Percentiles rank a stretch among this genome's conserved stretches.
phyloP scores from a whole-genome alignment of 495 filamentous ascomycete genomes.

The Hyaloscypha finlandica region DNA sequence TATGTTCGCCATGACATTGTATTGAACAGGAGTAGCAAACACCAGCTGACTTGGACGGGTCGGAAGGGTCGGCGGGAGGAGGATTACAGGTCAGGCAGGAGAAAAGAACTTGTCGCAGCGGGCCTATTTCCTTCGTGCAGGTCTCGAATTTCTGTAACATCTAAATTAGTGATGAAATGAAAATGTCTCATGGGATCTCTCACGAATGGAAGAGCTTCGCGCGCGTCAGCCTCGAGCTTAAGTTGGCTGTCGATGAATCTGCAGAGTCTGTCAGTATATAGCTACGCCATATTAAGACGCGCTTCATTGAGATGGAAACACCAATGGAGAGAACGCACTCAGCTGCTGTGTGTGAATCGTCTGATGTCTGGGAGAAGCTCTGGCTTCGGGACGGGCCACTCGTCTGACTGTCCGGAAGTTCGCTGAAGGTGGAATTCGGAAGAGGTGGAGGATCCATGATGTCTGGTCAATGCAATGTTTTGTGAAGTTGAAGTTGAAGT shows the following conservation, averaged over 20 bases:
- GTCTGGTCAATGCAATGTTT: background rate
- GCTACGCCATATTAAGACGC: background rate
- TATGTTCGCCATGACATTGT: constrained; percentile 93
- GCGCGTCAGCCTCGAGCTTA: constrained; percentile 88
- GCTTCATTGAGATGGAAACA: constrained; percentile 3
- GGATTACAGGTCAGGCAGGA: constrained; percentile 93
- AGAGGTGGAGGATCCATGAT: constrained; percentile 29
- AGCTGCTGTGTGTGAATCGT: constrained; percentile 80
- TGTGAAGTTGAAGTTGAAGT: background rate
- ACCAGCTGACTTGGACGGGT: constrained; percentile 72
- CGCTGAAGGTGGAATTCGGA: constrained; percentile 11
- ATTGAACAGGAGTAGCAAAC: constrained; percentile 98
- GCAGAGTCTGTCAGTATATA: constrained; percentile 3
- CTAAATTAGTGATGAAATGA: background rate
- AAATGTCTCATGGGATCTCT: constrained; percentile 10
- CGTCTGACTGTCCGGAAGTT: constrained; percentile 5
- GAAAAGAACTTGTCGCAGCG: constrained; percentile 83
- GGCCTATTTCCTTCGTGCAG: constrained; percentile 84
- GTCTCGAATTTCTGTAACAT: constrained; percentile 75
- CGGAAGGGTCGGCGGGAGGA: constrained; percentile 59
- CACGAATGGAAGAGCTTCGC: constrained; percentile 91
- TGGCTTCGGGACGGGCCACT: constrained; percentile 23
- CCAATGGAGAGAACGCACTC: constrained; percentile 56
- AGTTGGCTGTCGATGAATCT: constrained; percentile 91
- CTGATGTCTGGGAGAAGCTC: constrained; percentile 60